Base-by-base conservation (phyloP, 257 asterid species). In the Anisodus acutangulus region DNA sequence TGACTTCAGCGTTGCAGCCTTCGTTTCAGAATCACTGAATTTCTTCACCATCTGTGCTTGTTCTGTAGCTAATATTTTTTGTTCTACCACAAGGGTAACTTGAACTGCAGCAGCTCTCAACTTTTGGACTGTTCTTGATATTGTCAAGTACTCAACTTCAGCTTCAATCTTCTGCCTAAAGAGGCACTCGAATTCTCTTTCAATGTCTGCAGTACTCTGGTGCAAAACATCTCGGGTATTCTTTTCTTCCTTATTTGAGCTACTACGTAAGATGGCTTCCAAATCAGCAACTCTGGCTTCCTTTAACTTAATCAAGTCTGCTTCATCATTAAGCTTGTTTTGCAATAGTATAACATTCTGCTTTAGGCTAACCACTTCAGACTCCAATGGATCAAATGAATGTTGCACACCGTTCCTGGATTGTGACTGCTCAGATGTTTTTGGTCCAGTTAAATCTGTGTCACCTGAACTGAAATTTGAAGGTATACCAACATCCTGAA, bases 161-260 rank as follows among this genome's bases (percentile, higher is more conserved):
- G 94, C 91, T 93, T 93, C 98, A 45, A 94, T 86, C 79, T 91
- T 94, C 87, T 87, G 94, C 92, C 55, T 92, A 63, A 90, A 92
- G 84, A 91, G 87, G 64, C 85, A 86, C 78, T 94, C 98, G 51
- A 90, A 88, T 69, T 93, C 95, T 76, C 70, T 60, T 81, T 85
- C 89, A 58, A 43, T 43, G 62, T 86, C 89, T 59, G 62, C 60
- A 64, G 79, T 60, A 69, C 37, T 11, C 89, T 63, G 86, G 11
- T 19, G 59, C 59, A 72, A 72, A 51, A 3, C 72, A 59, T 72
- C 17, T 60, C 85, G 13, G 58, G 57, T 83, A 15, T 63, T 84
- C 78, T 72, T 83, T 83, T 85, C 91, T 62, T 82, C 71, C 83
- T 11, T 66, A 22, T 6, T 13, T 22, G 58, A 49, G 35, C 64